phyloP scores from a whole-genome alignment of 2,329 filamentous ascomycete species.

The Monilinia aucupariae region DNA sequence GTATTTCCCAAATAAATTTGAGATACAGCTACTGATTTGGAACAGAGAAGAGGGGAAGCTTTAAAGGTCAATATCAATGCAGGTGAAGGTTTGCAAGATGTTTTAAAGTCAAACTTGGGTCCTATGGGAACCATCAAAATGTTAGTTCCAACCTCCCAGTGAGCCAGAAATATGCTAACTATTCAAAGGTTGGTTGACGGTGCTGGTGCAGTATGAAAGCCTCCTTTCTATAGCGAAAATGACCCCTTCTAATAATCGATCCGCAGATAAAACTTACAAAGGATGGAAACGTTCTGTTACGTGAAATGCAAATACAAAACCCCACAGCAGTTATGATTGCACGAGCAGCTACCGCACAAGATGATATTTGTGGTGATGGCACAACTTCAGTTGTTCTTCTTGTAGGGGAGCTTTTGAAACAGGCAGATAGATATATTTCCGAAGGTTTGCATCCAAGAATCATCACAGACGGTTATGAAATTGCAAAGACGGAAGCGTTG shows the following conservation, averaged over 20 bases:
- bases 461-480: slow-evolving; percentile 95
- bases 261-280: slow-evolving; percentile 93
- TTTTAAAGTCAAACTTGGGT: slow-evolving; percentile 92
- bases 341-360: slow-evolving; percentile 87
- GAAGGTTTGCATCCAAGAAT: slow-evolving; percentile 96
- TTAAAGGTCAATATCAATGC: slow-evolving; percentile 94
- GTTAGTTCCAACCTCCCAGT: slow-evolving; percentile 41
- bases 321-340: slow-evolving; percentile 86
- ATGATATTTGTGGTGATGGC: slow-evolving; percentile 96
- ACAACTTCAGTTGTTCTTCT: slow-evolving; percentile 94
- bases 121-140: slow-evolving; percentile 95
- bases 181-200: slow-evolving; percentile 59
- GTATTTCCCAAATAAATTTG: slow-evolving; percentile 29
- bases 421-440: slow-evolving; percentile 91
- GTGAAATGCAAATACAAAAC: slow-evolving; percentile 93
- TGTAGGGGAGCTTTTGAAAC: slow-evolving; percentile 95
- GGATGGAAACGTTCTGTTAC: slow-evolving; percentile 82
- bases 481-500: slow-evolving; percentile 87
- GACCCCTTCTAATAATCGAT: slow-evolving; percentile 23
- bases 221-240: slow-evolving; percentile 18
- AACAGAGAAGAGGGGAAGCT: slow-evolving; percentile 90
- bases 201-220: slow-evolving; percentile 54
- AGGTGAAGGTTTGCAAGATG: slow-evolving; percentile 88
- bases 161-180: slow-evolving; percentile 26
- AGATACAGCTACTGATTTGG: slow-evolving; percentile 32